Evolutionary conservation across 2,329 filamentous ascomycete genomes (phyloP), one percentile per base, ranked within the genome.

Genomic region (Aaosphaeria arxii): DNA sequence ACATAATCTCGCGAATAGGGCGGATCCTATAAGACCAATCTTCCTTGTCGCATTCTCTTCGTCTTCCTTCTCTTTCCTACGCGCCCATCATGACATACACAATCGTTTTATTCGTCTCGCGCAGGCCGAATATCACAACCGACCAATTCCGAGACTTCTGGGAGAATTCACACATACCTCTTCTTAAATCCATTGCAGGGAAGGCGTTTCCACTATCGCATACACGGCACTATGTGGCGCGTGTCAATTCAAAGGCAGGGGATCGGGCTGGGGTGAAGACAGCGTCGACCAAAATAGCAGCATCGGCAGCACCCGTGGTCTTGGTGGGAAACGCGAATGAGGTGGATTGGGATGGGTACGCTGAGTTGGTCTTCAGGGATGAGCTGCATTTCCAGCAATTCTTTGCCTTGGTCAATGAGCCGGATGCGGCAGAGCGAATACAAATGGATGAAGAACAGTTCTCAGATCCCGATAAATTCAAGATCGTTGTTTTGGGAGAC

Each of bases 351-450:
- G 59, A 62, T 41, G 51, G 49, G 11, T 49, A 57, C 47, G 47
- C 49, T 11, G 53, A 61, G 29, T 50, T 58, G 55, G 44, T 47
- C 2, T 61, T 61, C 36, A 50, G 51, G n/a, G 58, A 62, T 30
- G 58, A 60, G 30, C 42, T 61, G 38, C 55, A 62, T 44, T 40
- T 62, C 9, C 57, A 61, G 46, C 58, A 62, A 41, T 51, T 52
- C 13, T 48, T 56, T 9, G 52, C 52, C n/a, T 29, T 49, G 1
- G 54, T 57, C 24, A 57, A 60, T 28, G 51, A 50, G 28, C 43
- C 43, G 3, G 48, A 50, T 2, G 39, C 42, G 3, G 58, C 56
- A 2, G 49, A 55, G 24, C 50, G 43, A 7, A 45, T 62, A 6
- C 55, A 54, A 41, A 56, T 61, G 11, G 58, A 61, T 33, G 55